Conservation (phyloP, 805 yeast genomes). For the Saccharomycopsis babjevae region DNA sequence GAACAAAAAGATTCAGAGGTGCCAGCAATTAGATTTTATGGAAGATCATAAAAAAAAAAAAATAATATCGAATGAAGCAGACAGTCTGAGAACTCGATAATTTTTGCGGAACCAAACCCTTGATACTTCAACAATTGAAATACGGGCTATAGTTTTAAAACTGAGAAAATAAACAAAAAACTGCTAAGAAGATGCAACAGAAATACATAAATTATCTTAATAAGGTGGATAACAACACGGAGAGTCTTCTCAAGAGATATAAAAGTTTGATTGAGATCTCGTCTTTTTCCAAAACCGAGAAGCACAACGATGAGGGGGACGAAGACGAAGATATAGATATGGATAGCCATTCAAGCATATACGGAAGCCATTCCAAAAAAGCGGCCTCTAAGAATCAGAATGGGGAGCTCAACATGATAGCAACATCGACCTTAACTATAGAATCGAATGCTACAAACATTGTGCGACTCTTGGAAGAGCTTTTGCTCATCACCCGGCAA, state of each 20-base stretch:
- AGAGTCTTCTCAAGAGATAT: constrained; percentile 13
- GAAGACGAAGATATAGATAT: constrained; percentile 5
- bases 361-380: neutral
- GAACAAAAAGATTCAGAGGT: too few species aligned
- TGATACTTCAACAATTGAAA: too few species aligned
- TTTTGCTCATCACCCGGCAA: constrained; percentile 11
- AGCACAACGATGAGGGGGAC: neutral
- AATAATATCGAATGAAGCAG: neutral
- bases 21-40: too few species aligned
- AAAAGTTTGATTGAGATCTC: constrained; percentile 7
- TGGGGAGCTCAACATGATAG: constrained; percentile 11
- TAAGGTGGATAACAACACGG: constrained; percentile 16
- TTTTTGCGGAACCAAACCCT: neutral
- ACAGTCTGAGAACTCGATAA: neutral
- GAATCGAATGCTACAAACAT: constrained; percentile 14
- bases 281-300: neutral
- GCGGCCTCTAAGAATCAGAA: neutral
- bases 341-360: neutral
- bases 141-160: too few species aligned
- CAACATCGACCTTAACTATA: constrained; percentile 13
- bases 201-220: constrained; percentile 12
- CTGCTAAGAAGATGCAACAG: constrained; percentile 10
- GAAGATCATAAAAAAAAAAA: too few species aligned
- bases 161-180: neutral
- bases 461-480: constrained; percentile 12